Evolutionary conservation across 1,139 yeast species (phyloP), one percentile per base, ranked within the genome.

Genomic region (Scheffersomyces parashehatae): DNA sequence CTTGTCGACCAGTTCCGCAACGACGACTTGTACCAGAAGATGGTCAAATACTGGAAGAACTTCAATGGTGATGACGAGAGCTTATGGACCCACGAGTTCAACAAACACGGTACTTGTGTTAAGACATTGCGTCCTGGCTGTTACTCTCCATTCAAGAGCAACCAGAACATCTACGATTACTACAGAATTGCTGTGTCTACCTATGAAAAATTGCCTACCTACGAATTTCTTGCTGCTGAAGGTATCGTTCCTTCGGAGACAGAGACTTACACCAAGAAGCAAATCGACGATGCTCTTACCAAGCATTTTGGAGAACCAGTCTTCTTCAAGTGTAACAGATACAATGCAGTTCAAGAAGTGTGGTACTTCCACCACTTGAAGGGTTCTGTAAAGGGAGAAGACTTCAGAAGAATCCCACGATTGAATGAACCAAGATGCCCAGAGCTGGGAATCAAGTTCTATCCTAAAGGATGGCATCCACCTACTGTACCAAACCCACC

Each of bases 91-190:
- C 98, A 93, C 63, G 99, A 93, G 65, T 93, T 81, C 74, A 91
- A 91, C 69, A 93, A 93, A 64, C 99, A 93, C 59, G 98, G 93
- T 4, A 90, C 97, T 0, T 93, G 98, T 64, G 82, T 91, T 69
- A 79, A 83, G 32, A 90, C 97, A 0, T 71, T 91, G 40, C 77
- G 77, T 42, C 89, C 96, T 3, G 52, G 62, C 2, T 93, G 98
- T 60, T 89, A 88, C 60, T 54, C 51, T 12, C 28, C 36, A 6
- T 65, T 59, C 40, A 62, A 65, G 29, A 60, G 73, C 45, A 65
- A 80, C 55, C 76, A 79, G 58, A 82, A 89, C 53, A 89, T 88
- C 10, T 85, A 85, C 48, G 97, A 91, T 63, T 93, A 83, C 64
- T 90, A 77, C 66, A 76, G 77, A 45, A 74, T 83, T 15, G 76